A percentile compares a stretch with the other conserved stretches of the same genome.
Evolutionary conservation across 345 rosid genomes (phyloP).

Genomic region (Hevea brasiliensis): DNA sequence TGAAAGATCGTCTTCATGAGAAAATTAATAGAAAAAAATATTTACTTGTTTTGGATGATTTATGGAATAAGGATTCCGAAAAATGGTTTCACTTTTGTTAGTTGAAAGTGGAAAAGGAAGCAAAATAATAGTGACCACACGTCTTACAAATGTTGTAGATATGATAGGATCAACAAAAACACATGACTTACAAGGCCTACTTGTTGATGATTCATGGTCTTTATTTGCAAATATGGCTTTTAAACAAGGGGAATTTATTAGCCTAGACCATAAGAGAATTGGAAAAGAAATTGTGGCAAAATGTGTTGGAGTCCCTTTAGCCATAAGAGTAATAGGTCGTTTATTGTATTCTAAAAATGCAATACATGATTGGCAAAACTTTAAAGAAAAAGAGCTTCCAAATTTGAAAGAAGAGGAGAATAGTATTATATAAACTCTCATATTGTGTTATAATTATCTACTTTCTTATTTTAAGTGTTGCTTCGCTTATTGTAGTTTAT

Average conservation of each 20-base stretch:
- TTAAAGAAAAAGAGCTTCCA: too few relatives aligned
- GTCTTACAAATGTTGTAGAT: not conserved
- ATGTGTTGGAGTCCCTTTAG: too few relatives aligned
- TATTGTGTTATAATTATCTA: slow-evolving; percentile 25
- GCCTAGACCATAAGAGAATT: too few relatives aligned
- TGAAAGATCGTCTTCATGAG: not conserved
- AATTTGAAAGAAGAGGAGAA: not conserved
- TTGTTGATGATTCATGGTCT: not conserved
- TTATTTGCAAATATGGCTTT: not conserved
- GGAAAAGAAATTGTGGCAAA: too few relatives aligned
- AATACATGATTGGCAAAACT: too few relatives aligned
- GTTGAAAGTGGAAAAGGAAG: slow-evolving; percentile 8
- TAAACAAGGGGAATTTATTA: not conserved
- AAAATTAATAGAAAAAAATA: slow-evolving; percentile 16
- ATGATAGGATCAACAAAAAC: too few relatives aligned
- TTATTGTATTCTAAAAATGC: too few relatives aligned
- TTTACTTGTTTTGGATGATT: slow-evolving; percentile 28
- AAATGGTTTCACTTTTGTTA: not conserved
- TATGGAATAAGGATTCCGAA: too few relatives aligned
- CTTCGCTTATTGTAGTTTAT: slow-evolving; percentile 39
- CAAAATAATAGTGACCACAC: not conserved
- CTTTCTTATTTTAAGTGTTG: slow-evolving; percentile 37
- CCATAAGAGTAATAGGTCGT: too few relatives aligned
- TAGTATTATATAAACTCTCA: slow-evolving; percentile 10
- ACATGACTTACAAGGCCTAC: not conserved